A percentile compares a stretch with the other conserved stretches of the same genome.
These are phyloP conservation scores for Colletotrichum musicola DNA, from an alignment of 2,329 filamentous ascomycete species.

Conservation along the genomic window DNA sequence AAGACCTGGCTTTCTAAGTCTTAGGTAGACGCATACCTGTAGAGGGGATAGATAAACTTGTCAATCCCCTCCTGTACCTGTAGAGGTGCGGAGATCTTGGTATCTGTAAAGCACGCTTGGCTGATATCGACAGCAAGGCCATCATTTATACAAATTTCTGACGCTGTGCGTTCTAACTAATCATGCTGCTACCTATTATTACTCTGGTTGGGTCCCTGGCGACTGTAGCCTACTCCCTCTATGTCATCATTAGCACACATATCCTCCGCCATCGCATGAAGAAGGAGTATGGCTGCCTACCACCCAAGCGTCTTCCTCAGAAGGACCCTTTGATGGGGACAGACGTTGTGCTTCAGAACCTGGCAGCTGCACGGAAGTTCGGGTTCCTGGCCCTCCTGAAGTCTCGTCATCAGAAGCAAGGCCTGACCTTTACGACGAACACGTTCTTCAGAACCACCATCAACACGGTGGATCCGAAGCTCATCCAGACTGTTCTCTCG, in stretches of 20 bases:
- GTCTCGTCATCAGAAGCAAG: slow-evolving; percentile 14
- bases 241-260: slow-evolving; percentile 21
- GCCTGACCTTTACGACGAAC: slow-evolving; percentile 27
- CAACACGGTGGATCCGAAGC: slow-evolving; percentile 59
- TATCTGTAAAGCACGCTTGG: background rate
- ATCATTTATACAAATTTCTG: background rate
- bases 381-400: slow-evolving; percentile 22
- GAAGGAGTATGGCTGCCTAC: slow-evolving; percentile 24
- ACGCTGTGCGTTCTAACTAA: slow-evolving; percentile 7
- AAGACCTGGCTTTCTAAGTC: no score
- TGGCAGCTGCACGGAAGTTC: slow-evolving; percentile 23
- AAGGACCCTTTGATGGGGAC: slow-evolving; percentile 20
- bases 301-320: slow-evolving; percentile 22
- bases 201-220: slow-evolving; percentile 22
- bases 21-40: no score
- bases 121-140: background rate
- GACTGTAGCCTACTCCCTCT: slow-evolving; percentile 18
- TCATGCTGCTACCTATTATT: slow-evolving; percentile 13
- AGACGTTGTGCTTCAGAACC: slow-evolving; percentile 19
- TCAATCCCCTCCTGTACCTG: no score
- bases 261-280: slow-evolving; percentile 26
- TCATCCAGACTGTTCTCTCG: slow-evolving; percentile 67
- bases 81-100: no score
- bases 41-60: no score
- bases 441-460: slow-evolving; percentile 25